phyloP scores from a whole-genome alignment of 768 basidiomycete species.

The Mycena galericulata region DNA sequence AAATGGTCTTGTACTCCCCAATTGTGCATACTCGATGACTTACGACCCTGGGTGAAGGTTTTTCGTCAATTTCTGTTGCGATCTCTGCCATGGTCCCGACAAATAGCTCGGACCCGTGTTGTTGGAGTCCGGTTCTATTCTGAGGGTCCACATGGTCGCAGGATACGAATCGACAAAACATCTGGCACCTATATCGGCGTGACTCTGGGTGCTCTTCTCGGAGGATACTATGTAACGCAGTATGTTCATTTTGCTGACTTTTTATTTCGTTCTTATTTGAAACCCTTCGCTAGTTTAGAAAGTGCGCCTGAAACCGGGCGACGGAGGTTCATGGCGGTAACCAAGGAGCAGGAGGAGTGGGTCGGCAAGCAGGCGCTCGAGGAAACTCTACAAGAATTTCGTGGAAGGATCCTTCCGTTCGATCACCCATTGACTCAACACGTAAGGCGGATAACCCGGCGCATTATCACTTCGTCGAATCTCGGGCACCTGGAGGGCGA shows the following conservation, averaged over 20 bases:
- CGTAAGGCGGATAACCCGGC: slow-evolving; percentile 76
- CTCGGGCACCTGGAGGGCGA: slow-evolving; percentile 70
- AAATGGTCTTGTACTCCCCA: neutral
- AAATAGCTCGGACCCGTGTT: neutral
- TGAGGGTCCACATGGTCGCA: neutral
- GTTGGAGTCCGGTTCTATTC: slow-evolving; percentile 6
- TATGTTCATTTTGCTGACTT: neutral
- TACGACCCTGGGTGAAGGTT: neutral
- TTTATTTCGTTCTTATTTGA: neutral
- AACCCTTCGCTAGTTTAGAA: slow-evolving; percentile 69
- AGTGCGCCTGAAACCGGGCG: slow-evolving; percentile 88
- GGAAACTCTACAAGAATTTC: slow-evolving; percentile 65
- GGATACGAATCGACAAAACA: neutral
- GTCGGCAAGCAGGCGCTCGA: slow-evolving; percentile 55
- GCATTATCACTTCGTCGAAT: slow-evolving; percentile 77
- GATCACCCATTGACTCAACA: slow-evolving; percentile 74
- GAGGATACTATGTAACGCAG: slow-evolving; percentile 25
- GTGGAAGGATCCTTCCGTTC: slow-evolving; percentile 68
- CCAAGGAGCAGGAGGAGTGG: slow-evolving; percentile 41
- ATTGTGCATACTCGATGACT: neutral
- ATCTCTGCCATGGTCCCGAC: neutral
- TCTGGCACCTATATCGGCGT: slow-evolving; percentile 18
- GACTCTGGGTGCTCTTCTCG: slow-evolving; percentile 12
- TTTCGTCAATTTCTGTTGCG: neutral
- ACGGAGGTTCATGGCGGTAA: slow-evolving; percentile 82